Percentiles rank a stretch among this genome's conserved stretches.
Conservation (phyloP, 495 filamentous ascomycete species). For the Monascus purpureus region DNA sequence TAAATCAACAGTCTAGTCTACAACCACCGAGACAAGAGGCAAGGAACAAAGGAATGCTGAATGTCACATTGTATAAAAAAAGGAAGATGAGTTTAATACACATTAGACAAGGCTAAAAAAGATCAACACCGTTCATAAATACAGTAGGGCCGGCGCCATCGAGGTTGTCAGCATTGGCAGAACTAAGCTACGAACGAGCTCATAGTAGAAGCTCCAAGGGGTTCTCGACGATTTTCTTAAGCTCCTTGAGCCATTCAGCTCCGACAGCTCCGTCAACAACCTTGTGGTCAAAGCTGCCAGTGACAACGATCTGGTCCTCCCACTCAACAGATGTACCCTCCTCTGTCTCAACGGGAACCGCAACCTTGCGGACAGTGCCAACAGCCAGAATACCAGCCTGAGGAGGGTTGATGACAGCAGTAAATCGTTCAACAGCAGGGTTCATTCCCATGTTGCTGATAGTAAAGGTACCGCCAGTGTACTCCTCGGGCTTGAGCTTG, state of each 20-base stretch:
- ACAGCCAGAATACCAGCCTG: slow-evolving; percentile 94
- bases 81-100: slow-evolving; percentile 28
- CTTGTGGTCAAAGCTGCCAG: slow-evolving; percentile 95
- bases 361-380: slow-evolving; percentile 87
- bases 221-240: slow-evolving; percentile 97
- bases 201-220: slow-evolving; percentile 88
- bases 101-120: slow-evolving; percentile 19
- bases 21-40: no score
- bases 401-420: slow-evolving; percentile 98
- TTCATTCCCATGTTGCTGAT: slow-evolving; percentile 99
- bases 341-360: slow-evolving; percentile 70
- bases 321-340: slow-evolving; percentile 75
- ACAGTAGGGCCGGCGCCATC: not conserved
- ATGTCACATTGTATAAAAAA: no score
- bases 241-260: slow-evolving; percentile 90
- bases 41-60: no score
- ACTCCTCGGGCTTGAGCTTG: slow-evolving; percentile 99
- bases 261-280: slow-evolving; percentile 88
- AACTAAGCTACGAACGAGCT: slow-evolving; percentile 2
- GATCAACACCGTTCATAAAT: slow-evolving; percentile 5
- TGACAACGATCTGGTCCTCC: slow-evolving; percentile 94
- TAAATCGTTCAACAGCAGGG: slow-evolving; percentile 87
- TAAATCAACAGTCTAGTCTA: no score
- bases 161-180: not conserved
- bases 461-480: slow-evolving; percentile 97